These are phyloP conservation scores for Lodderomyces jiufengensis DNA, from an alignment of 1,139 yeast species.

Conservation along the genomic window DNA sequence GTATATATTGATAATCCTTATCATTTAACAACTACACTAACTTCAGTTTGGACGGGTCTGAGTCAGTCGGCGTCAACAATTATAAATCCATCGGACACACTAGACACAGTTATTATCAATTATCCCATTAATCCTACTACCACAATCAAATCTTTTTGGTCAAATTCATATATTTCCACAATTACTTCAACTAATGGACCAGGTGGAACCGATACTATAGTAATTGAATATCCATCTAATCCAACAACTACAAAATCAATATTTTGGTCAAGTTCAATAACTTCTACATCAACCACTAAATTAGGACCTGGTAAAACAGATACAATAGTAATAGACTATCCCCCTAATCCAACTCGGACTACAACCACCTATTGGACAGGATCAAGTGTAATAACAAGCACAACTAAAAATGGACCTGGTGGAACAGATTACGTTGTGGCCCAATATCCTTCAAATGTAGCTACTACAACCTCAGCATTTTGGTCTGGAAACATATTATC, in stretches of 20 bases:
- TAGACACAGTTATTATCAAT: conserved; percentile 18
- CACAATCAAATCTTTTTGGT: conserved; percentile 14
- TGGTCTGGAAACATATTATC: conserved; percentile 11
- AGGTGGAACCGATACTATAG: conserved; percentile 16
- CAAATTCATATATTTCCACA: conserved; percentile 12
- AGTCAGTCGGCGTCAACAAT: conserved; percentile 11
- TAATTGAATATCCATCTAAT: conserved; percentile 17
- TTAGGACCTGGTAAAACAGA: background rate
- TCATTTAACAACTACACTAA: conserved; percentile 11
- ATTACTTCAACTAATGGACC: conserved; percentile 10
- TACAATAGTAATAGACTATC: conserved; percentile 10
- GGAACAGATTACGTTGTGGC: conserved; percentile 18
- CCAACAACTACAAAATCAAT: conserved; percentile 12
- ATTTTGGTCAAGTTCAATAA: conserved; percentile 9
- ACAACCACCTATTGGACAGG: conserved; percentile 13
- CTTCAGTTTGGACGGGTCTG: conserved; percentile 14
- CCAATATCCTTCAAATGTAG: conserved; percentile 17
- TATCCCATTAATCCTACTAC: conserved; percentile 16
- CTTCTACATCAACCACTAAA: conserved; percentile 10
- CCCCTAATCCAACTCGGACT: conserved; percentile 15
- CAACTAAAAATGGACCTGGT: conserved; percentile 10
- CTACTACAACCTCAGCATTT: conserved; percentile 11
- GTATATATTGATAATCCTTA: conserved; percentile 16
- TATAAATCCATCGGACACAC: conserved; percentile 11
- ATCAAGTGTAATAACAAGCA: conserved; percentile 7